phyloP scores from a whole-genome alignment of 108 stramenopile species.

The Cyclotella choctawhatcheeana region DNA sequence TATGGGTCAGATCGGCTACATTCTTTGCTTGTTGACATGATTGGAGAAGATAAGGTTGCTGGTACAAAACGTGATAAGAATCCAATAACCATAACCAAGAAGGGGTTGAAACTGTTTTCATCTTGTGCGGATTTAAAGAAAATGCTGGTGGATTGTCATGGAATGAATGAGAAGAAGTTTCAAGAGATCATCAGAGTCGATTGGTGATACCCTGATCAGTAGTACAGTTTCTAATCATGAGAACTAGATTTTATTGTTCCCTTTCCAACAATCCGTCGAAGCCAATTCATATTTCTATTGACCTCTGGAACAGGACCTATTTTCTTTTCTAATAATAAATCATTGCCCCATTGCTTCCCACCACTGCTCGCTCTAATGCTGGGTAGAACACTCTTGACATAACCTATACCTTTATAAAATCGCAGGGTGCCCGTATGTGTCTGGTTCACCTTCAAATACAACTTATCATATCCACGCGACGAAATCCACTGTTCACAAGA shows the following conservation, averaged over 20 bases:
- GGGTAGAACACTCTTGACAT: slow-evolving; percentile 9
- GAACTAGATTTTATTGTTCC: too few species aligned
- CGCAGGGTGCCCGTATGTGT: slow-evolving; percentile 16
- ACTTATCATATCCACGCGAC: slow-evolving; percentile 25
- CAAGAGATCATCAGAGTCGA: slow-evolving; percentile 15
- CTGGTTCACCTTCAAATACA: slow-evolving; percentile 43
- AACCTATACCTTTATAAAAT: slow-evolving; percentile 35
- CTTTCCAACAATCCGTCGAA: neutral
- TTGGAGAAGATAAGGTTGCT: slow-evolving; percentile 13
- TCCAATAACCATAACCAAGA: neutral
- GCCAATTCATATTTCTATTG: neutral
- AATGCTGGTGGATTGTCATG: slow-evolving; percentile 8
- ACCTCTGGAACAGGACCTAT: neutral
- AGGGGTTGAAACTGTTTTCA: slow-evolving; percentile 10
- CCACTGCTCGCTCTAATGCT: neutral
- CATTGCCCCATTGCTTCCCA: slow-evolving; percentile 5
- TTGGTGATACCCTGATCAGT: neutral
- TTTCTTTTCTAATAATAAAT: slow-evolving; percentile 1
- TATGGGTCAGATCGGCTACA: neutral
- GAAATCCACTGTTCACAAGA: slow-evolving; percentile 40
- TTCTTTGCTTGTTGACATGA: neutral
- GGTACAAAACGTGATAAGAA: neutral
- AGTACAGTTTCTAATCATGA: too few species aligned
- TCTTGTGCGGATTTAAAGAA: slow-evolving; percentile 16
- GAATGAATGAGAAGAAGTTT: slow-evolving; percentile 8